Conservation (phyloP, 192 early-diverging fungal genomes). For the Linnemannia hyalina region DNA sequence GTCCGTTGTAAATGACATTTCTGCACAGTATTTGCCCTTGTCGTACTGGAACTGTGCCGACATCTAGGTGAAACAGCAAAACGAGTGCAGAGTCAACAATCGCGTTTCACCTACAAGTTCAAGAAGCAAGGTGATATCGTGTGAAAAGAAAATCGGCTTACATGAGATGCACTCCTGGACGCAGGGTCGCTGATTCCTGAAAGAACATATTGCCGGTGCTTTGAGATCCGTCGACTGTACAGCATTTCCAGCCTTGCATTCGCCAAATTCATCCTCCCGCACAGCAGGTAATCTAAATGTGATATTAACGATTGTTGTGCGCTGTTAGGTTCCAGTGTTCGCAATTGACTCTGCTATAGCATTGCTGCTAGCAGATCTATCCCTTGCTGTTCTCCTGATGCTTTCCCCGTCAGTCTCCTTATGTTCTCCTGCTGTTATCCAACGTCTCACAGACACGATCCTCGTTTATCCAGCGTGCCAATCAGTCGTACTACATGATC, state of each 20-base stretch:
- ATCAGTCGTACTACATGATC: no score
- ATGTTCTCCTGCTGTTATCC: no score
- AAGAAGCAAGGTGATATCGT: no score
- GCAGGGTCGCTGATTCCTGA: conserved; percentile 74
- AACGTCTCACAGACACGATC: no score
- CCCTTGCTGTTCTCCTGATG: not conserved
- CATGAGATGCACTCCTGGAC: conserved; percentile 60
- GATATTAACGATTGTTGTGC: not conserved
- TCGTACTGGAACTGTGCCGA: conserved; percentile 79
- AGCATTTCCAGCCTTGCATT: conserved; percentile 77
- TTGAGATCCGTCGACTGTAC: conserved; percentile 67
- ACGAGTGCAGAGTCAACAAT: no score
- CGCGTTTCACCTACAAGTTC: no score
- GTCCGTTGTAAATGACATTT: conserved; percentile 80
- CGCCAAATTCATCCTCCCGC: conserved; percentile 80
- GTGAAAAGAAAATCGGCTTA: conserved; percentile 28
- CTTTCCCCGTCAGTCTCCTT: not conserved
- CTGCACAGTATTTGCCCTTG: conserved; percentile 78
- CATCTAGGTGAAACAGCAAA: conserved; percentile 56
- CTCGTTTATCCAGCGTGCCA: no score
- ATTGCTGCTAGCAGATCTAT: not conserved
- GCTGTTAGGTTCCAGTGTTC: not conserved
- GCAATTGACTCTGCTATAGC: not conserved
- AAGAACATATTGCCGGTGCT: conserved; percentile 66
- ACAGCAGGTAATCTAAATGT: conserved; percentile 70